A percentile compares a stretch with the other conserved stretches of the same genome.
phyloP scores from a whole-genome alignment of 176 grass and related monocot genomes.

The Olyra latifolia region DNA sequence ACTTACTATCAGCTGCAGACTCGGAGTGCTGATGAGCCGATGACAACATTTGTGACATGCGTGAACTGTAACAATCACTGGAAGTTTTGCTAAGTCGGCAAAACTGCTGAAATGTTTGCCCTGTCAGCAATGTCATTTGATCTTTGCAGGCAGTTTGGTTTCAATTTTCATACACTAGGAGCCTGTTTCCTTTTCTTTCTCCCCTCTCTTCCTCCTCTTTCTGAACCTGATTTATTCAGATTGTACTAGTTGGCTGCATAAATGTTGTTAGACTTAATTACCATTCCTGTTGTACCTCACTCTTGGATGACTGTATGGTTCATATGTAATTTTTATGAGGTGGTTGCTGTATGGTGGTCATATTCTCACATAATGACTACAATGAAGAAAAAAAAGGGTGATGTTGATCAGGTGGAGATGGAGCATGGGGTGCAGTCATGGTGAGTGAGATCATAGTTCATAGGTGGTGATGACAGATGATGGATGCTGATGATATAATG shows the following conservation, averaged over 20 bases:
- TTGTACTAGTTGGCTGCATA: conserved; percentile 41
- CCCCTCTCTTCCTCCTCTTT: not conserved
- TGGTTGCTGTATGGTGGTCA: not conserved
- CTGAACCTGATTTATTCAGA: conserved; percentile 43
- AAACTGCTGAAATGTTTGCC: not conserved
- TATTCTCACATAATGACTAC: not conserved
- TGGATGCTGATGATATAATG: not conserved
- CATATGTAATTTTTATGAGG: conserved; percentile 22
- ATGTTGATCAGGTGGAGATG: not conserved
- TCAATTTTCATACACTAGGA: conserved; percentile 37
- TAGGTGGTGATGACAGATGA: not conserved
- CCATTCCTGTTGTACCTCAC: conserved; percentile 21
- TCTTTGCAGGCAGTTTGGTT: conserved; percentile 17
- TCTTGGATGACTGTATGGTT: conserved; percentile 18
- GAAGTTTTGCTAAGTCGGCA: conserved; percentile 74
- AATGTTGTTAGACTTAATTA: conserved; percentile 36
- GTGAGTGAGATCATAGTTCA: not conserved
- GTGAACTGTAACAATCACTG: conserved; percentile 96
- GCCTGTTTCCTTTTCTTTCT: not conserved
- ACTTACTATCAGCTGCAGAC: conserved; percentile 89
- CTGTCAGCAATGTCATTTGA: conserved; percentile 1
- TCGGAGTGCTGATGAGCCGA: conserved; percentile 82
- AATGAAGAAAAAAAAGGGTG: not conserved
- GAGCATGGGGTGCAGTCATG: not conserved
- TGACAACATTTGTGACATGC: conserved; percentile 92